Evolutionary conservation across 2,329 filamentous ascomycete genomes (phyloP).

Genomic region (Botryotinia globosa): DNA sequence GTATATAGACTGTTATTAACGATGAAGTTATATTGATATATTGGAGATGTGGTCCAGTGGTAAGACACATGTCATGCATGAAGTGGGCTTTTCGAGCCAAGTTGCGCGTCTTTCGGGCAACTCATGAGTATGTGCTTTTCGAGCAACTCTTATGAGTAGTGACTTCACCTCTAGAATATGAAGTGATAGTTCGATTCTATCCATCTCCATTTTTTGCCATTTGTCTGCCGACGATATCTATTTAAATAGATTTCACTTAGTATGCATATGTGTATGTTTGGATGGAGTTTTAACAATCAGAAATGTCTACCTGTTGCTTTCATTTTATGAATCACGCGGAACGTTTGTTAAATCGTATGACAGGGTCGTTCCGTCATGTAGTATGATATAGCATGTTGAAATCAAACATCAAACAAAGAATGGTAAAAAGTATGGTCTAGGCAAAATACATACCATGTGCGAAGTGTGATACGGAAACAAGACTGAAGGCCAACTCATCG

Average conservation of each 20-base stretch:
- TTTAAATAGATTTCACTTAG: neutral
- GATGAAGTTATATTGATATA: neutral
- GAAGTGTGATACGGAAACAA: neutral
- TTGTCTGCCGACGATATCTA: neutral
- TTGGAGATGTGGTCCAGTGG: neutral
- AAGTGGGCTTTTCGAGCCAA: neutral
- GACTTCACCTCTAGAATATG: neutral
- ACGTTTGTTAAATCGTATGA: no score
- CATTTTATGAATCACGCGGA: no score
- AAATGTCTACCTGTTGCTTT: neutral
- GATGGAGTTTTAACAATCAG: neutral
- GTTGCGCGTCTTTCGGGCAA: neutral
- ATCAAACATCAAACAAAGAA: neutral
- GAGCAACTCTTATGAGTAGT: neutral
- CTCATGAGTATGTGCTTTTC: no score
- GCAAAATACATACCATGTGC: neutral
- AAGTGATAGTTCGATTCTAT: neutral
- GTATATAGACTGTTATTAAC: no score
- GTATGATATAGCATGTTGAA: no score
- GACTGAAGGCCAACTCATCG: neutral
- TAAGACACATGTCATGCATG: neutral
- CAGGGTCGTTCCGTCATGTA: no score
- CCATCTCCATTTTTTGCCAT: neutral
- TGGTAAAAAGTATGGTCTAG: neutral
- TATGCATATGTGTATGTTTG: neutral